phyloP scores from a whole-genome alignment of 106 monocot genomes.

The Dioscorea zingiberensis region DNA sequence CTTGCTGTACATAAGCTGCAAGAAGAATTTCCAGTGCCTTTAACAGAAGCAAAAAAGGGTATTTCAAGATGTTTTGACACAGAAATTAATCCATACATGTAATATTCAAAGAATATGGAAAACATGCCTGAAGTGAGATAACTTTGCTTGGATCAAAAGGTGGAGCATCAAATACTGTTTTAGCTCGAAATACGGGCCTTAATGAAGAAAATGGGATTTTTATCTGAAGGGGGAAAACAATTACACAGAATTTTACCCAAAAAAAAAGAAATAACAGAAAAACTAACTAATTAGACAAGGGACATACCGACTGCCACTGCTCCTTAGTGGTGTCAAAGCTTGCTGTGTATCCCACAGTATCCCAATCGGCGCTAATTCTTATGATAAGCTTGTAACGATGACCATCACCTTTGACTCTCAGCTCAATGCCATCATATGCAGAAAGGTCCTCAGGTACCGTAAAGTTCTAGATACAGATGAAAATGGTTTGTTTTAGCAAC shows the following conservation, averaged over 20 bases:
- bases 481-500: background rate
- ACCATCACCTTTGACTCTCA: conserved; percentile 88
- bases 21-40: conserved; percentile 3
- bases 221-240: conserved; percentile 45
- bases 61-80: background rate
- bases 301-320: conserved; percentile 80
- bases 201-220: conserved; percentile 80
- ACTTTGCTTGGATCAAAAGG: conserved; percentile 79
- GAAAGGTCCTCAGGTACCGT: conserved; percentile 84
- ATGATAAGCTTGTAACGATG: conserved; percentile 82
- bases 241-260: background rate
- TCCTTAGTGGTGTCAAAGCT: conserved; percentile 77
- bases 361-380: conserved; percentile 83
- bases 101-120: conserved; percentile 1
- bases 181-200: conserved; percentile 79
- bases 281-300: background rate
- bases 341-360: conserved; percentile 82
- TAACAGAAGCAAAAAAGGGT: background rate
- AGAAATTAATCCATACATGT: background rate
- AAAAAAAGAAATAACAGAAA: background rate
- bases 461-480: conserved; percentile 59
- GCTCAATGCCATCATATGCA: conserved; percentile 89
- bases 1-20: conserved; percentile 97
- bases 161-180: conserved; percentile 64
- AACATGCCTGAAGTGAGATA: conserved; percentile 59